A percentile compares a stretch with the other conserved stretches of the same genome.
Evolutionary conservation across 129 eudicot species (phyloP).

Genomic region (Arctium minus): DNA sequence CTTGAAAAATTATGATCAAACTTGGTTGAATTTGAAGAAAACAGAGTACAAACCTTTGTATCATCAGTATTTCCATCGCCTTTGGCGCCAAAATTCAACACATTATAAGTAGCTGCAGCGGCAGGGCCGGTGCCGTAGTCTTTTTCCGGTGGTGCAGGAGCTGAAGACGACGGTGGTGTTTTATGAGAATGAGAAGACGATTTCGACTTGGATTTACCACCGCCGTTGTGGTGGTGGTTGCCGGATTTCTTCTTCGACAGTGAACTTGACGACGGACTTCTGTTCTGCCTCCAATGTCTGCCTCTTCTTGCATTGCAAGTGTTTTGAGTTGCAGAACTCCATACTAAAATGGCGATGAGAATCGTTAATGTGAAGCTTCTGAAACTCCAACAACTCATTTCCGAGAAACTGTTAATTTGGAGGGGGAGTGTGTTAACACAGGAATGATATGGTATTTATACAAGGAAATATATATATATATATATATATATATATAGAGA

Average conservation of each 20-base stretch:
- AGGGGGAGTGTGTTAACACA: constrained; percentile 27
- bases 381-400: constrained; percentile 35
- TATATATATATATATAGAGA: constrained; percentile 16
- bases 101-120: constrained; percentile 36
- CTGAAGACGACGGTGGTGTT: constrained; percentile 33
- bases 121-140: constrained; percentile 14
- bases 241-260: constrained; percentile 49
- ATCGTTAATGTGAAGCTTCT: constrained; percentile 46
- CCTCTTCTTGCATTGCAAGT: constrained; percentile 55
- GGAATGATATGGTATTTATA: constrained; percentile 35
- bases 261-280: constrained; percentile 14
- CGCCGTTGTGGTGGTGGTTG: constrained; percentile 34
- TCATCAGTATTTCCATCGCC: constrained; percentile 76
- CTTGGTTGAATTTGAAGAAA: neutral
- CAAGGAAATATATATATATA: constrained; percentile 11
- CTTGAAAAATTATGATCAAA: neutral
- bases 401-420: neutral
- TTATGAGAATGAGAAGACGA: constrained; percentile 25
- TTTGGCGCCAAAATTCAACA: constrained; percentile 70
- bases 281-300: constrained; percentile 45
- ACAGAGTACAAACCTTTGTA: constrained; percentile 52
- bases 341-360: constrained; percentile 41
- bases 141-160: constrained; percentile 28
- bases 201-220: constrained; percentile 35
- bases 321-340: constrained; percentile 39